Conservation (phyloP, 306 rosid species). For the Aeschynomene evenia region DNA sequence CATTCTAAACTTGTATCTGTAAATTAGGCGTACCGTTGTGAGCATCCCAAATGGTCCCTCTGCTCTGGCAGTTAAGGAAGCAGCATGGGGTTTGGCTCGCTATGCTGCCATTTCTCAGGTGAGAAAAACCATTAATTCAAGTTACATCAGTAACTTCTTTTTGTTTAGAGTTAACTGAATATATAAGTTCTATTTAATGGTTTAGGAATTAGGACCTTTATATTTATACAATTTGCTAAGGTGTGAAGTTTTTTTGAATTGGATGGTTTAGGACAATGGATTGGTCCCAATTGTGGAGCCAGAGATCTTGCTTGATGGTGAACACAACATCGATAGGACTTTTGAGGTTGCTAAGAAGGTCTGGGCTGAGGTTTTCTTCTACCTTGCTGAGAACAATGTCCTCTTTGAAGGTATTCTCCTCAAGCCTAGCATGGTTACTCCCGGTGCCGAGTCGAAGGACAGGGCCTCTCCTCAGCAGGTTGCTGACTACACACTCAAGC, state of each 20-base stretch:
- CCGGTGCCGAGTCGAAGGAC: slow-evolving; percentile 85
- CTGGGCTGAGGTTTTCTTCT: slow-evolving; percentile 95
- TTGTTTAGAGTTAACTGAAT: no score
- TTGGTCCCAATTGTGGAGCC: slow-evolving; percentile 93
- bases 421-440: slow-evolving; percentile 99
- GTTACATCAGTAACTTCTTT: not conserved
- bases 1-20: slow-evolving; percentile 1
- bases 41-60: slow-evolving; percentile 99
- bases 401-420: slow-evolving; percentile 89
- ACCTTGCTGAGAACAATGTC: slow-evolving; percentile 90
- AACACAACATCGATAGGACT: slow-evolving; percentile 77
- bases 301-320: slow-evolving; percentile 97
- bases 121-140: slow-evolving; percentile 25
- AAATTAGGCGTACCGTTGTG: slow-evolving; percentile 75
- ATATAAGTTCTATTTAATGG: not conserved
- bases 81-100: slow-evolving; percentile 87
- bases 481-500: slow-evolving; percentile 83
- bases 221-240: not conserved
- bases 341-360: slow-evolving; percentile 82
- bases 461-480: slow-evolving; percentile 72
- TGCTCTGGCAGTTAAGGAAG: slow-evolving; percentile 75
- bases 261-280: slow-evolving; percentile 36
- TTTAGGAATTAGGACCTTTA: not conserved
- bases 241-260: not conserved
- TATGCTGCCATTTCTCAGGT: slow-evolving; percentile 94